phyloP scores from a whole-genome alignment of 2,329 filamentous ascomycete genomes.

The Aphanocladium album region DNA sequence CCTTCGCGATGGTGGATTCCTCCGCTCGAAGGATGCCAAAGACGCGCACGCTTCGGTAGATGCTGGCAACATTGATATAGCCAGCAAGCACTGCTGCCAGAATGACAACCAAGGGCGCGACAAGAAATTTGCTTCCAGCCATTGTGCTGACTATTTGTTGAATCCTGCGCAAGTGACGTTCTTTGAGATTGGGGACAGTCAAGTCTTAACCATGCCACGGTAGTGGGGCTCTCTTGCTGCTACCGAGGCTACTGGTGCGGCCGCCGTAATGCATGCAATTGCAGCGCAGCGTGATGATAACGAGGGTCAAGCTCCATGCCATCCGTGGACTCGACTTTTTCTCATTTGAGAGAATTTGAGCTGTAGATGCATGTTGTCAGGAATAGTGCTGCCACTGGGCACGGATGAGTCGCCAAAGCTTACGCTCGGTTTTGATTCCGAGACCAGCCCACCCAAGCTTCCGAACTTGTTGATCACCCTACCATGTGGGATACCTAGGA shows the following conservation, averaged over 20 bases:
- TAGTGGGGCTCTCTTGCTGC: not conserved
- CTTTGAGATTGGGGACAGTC: not conserved
- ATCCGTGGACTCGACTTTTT: too few species aligned
- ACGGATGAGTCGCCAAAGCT: too few species aligned
- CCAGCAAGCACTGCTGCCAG: not conserved
- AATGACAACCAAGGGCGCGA: not conserved
- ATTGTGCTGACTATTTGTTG: not conserved
- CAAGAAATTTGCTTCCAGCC: not conserved
- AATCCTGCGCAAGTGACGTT: not conserved
- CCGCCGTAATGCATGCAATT: not conserved
- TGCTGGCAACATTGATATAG: not conserved
- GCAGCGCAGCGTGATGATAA: too few species aligned
- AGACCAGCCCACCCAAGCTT: too few species aligned
- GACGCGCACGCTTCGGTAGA: constrained; percentile 4
- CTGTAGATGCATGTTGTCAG: too few species aligned
- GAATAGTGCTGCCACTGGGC: too few species aligned
- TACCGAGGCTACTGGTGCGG: not conserved
- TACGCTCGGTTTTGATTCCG: too few species aligned
- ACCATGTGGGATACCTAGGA: too few species aligned
- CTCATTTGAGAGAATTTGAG: too few species aligned
- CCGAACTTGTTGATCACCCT: too few species aligned
- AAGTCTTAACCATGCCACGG: not conserved
- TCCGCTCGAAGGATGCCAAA: constrained; percentile 2
- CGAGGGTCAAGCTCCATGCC: too few species aligned
- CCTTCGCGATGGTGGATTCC: not conserved